These are phyloP conservation scores for Fraxinus quadrangulata DNA, from an alignment of 257 asterid species.

Conservation along the genomic window DNA sequence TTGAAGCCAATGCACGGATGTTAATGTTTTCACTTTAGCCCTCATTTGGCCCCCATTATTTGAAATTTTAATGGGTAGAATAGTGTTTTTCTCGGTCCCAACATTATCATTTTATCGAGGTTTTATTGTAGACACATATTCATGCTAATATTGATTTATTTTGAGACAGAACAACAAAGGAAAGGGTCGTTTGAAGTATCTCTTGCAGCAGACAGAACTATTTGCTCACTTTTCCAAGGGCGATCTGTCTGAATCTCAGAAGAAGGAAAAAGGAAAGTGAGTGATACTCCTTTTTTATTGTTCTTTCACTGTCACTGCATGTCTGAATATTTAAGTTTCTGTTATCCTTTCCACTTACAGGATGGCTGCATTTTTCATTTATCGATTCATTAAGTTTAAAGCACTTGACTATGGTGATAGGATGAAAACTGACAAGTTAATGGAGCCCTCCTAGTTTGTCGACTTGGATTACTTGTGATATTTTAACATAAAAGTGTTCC, in stretches of 20 bases:
- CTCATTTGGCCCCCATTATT: no score
- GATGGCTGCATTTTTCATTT: not conserved
- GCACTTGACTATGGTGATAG: not conserved
- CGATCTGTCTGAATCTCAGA: conserved; percentile 62
- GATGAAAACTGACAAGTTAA: not conserved
- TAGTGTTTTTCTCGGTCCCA: no score
- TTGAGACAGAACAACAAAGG: conserved; percentile 84
- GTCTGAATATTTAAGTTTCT: conserved; percentile 3
- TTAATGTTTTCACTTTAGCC: no score
- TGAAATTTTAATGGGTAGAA: no score
- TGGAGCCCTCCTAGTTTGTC: not conserved
- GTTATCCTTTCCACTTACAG: not conserved
- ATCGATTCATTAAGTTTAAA: not conserved
- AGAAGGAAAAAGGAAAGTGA: conserved; percentile 84
- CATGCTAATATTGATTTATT: conserved; percentile 14
- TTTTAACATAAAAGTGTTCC: no score
- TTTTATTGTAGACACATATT: not conserved
- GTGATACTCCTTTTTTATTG: not conserved
- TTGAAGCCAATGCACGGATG: no score
- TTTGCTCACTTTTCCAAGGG: conserved; percentile 99
- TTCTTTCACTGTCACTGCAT: not conserved
- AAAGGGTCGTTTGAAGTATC: conserved; percentile 88
- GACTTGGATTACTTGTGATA: not conserved
- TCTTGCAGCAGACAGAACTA: conserved; percentile 94
- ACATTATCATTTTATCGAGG: no score